A percentile compares a stretch with the other conserved stretches of the same genome.
Evolutionary conservation across 2,329 filamentous ascomycete species (phyloP).

Genomic region (Shiraia sp.): DNA sequence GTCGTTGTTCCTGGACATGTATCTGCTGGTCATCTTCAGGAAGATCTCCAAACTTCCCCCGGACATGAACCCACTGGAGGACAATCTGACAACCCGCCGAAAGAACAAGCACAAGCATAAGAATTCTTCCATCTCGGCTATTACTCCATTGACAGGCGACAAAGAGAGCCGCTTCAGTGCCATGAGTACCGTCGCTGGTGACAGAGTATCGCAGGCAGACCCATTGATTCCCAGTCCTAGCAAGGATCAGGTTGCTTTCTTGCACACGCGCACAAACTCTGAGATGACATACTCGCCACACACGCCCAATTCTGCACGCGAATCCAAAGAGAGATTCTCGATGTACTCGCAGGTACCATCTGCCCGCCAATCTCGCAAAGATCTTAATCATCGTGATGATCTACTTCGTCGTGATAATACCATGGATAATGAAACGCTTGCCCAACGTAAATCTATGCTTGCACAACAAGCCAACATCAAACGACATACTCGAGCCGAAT

Average conservation of each 20-base stretch:
- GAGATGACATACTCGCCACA: conserved; percentile 58
- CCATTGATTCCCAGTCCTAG: conserved; percentile 36
- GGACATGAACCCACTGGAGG: conserved; percentile 93
- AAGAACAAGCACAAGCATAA: conserved; percentile 73
- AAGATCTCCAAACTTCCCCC: conserved; percentile 82
- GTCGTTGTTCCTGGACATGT: conserved; percentile 72
- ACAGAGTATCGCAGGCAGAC: conserved; percentile 35
- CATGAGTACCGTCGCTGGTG: conserved; percentile 46
- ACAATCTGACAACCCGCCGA: conserved; percentile 74
- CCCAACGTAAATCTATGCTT: conserved; percentile 39
- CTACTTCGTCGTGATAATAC: conserved; percentile 29
- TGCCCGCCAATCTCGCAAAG: conserved; percentile 42
- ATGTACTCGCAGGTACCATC: conserved; percentile 47
- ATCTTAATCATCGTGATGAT: conserved; percentile 40
- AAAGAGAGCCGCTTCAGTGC: conserved; percentile 68
- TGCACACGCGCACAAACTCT: conserved; percentile 73
- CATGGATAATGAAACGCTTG: conserved; percentile 34
- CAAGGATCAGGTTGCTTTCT: conserved; percentile 69
- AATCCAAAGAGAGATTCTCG: conserved; percentile 56
- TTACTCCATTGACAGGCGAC: conserved; percentile 46
- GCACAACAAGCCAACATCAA: conserved; percentile 41
- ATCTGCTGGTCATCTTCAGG: conserved; percentile 76
- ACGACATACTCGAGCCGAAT: conserved; percentile 30
- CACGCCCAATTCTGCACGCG: conserved; percentile 55
- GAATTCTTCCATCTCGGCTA: conserved; percentile 56